Evolutionary conservation across 257 asterid genomes (phyloP).

Genomic region (Solanum rostratum): DNA sequence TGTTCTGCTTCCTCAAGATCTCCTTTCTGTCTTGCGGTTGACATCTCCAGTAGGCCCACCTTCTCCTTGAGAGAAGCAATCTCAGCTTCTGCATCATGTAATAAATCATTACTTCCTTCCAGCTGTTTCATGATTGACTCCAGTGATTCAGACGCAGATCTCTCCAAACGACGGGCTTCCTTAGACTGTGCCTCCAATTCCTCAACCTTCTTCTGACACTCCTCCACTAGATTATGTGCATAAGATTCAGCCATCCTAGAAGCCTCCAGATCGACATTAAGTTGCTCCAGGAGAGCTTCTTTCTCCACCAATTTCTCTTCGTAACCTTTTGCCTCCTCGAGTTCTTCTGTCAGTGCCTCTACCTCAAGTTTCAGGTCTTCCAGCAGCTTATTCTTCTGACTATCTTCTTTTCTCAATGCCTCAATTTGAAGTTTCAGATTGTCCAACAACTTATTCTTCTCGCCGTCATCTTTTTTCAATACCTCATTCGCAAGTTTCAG

Average conservation of each 20-base stretch:
- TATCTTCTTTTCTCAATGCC: conserved; percentile 21
- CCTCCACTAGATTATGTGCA: conserved; percentile 62
- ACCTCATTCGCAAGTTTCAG: conserved; percentile 4
- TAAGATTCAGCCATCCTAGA: conserved; percentile 77
- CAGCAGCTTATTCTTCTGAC: conserved; percentile 41
- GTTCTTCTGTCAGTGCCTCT: conserved; percentile 45
- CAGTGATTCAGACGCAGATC: conserved; percentile 76
- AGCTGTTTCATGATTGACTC: conserved; percentile 76
- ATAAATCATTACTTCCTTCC: conserved; percentile 64
- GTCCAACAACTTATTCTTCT: conserved; percentile 37
- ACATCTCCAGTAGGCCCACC: conserved; percentile 61
- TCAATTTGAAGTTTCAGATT: conserved; percentile 29
- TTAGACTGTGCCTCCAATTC: conserved; percentile 51
- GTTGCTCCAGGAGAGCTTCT: conserved; percentile 67
- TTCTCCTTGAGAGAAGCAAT: conserved; percentile 73
- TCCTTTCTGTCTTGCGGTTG: conserved; percentile 49
- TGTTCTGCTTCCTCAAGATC: conserved; percentile 66
- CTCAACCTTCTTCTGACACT: conserved; percentile 54
- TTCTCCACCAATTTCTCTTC: conserved; percentile 53
- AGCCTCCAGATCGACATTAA: conserved; percentile 82
- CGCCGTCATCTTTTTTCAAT: conserved; percentile 46
- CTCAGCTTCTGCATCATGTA: conserved; percentile 67
- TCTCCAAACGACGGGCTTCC: conserved; percentile 75
- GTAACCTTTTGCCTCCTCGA: conserved; percentile 37
- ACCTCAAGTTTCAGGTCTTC: conserved; percentile 56